Evolutionary conservation across 495 filamentous ascomycete species (phyloP).

Genomic region (Penicillium bovifimosum): DNA sequence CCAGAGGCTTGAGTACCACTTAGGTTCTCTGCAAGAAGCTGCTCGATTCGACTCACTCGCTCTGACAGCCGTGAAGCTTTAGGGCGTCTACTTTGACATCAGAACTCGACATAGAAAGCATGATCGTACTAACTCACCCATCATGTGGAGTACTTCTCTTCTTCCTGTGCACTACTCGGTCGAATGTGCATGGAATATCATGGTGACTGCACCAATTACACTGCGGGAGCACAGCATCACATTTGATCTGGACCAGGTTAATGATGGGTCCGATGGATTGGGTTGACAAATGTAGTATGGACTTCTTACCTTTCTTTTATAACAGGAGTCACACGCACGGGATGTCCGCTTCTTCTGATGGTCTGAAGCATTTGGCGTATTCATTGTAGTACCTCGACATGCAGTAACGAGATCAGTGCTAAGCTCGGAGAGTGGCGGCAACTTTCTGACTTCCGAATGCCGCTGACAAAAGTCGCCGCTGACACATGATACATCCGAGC

Average conservation of each 20-base stretch:
- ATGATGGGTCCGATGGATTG: not conserved
- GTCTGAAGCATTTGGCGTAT: not conserved
- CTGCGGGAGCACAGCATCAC: conserved; percentile 36
- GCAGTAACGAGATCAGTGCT: not conserved
- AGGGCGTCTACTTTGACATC: conserved; percentile 15
- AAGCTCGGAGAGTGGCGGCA: not conserved
- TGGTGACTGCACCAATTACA: conserved; percentile 54
- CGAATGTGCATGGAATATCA: conserved; percentile 44
- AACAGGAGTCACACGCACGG: conserved; percentile 48
- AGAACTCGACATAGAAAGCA: not conserved
- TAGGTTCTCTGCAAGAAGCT: conserved; percentile 32
- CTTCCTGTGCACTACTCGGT: conserved; percentile 32
- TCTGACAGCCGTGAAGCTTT: conserved; percentile 30
- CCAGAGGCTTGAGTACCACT: conserved; percentile 17
- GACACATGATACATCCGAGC: conserved; percentile 1
- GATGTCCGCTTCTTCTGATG: conserved; percentile 28
- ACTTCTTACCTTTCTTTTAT: conserved; percentile 40
- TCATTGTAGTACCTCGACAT: conserved; percentile 6
- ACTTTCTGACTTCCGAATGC: conserved; percentile 12
- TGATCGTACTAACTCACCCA: conserved; percentile 13
- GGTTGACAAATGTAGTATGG: not conserved
- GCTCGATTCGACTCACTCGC: conserved; percentile 39
- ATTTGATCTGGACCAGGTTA: conserved; percentile 42
- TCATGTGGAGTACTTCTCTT: conserved; percentile 24
- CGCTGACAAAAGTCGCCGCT: conserved; percentile 6